Base-by-base conservation (phyloP, 768 basidiomycete species). In the Boletus pseudo-olivaceus region DNA sequence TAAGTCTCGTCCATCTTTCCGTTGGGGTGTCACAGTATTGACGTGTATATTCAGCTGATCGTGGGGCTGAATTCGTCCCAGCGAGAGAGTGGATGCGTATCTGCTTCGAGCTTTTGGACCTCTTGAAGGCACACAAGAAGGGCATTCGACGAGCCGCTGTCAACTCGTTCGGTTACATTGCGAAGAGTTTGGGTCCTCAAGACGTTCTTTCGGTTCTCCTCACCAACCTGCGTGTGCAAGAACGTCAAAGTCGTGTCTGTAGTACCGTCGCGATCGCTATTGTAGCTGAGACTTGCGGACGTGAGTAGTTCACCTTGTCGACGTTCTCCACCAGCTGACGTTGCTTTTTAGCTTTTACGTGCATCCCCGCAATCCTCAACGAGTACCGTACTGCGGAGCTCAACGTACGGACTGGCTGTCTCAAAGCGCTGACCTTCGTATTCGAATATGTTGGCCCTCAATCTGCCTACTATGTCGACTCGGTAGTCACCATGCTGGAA, bases 81-180 rank as follows among this genome's bases (percentile, higher is more conserved):
- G 96, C 97, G 10, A 85, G 97, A 65, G 97, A 99, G 73, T 98
- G 96, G 97, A 99, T 99, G 97, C 88, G 97, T 67, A 98, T 99
- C 67, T 98, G 97, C 70, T 98, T 99, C 73, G 97, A 99, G 68
- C 75, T 99, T 33, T 82, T 99, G 47, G 97, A 98, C 67, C 79
- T 99, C 26, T 81, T 98, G 64, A 98, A 98, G 71, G 97, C 97
- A 9, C 97, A 99, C 77, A 99, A 99, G 78, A 98, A 98, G 73
- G 96, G 90, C 40, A 99, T 98, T 67, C 90, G 97, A 50, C 92
- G 96, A 67, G 97, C 96, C 1, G 96, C 97, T 20, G 97, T 98
- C 75, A 98, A 99, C 77, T 97, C 96, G 1, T 99, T 99, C 63
- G 97, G 97, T 64, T 99, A 99, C 62, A 99, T 99, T 58, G 97